These are phyloP conservation scores for Amanita fuliginea DNA, from an alignment of 768 basidiomycete species.

Conservation along the genomic window DNA sequence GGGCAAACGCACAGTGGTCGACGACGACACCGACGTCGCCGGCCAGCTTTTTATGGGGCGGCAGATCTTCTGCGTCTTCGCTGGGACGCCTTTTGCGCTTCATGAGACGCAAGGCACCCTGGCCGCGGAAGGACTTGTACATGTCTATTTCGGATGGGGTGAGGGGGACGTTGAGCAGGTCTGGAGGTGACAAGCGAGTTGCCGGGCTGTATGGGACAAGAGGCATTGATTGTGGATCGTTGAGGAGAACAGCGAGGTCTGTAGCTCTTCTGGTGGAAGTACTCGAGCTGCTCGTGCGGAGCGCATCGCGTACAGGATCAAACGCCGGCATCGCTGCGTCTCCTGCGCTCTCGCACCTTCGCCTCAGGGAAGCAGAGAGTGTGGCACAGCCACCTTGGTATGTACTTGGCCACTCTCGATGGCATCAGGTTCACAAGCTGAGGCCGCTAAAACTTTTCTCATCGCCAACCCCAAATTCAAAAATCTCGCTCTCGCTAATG, in stretches of 20 bases:
- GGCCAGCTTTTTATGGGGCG: slow-evolving; percentile 38
- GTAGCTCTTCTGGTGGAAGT: slow-evolving; percentile 45
- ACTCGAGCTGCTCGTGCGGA: slow-evolving; percentile 21
- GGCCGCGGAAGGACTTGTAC: slow-evolving; percentile 46
- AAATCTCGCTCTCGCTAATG: too few relatives aligned
- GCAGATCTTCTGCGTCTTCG: slow-evolving; percentile 18
- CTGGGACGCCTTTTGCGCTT: slow-evolving; percentile 41
- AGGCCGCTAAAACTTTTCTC: too few relatives aligned
- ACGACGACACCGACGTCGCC: slow-evolving; percentile 70
- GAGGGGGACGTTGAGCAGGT: slow-evolving; percentile 54
- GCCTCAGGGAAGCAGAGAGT: too few relatives aligned
- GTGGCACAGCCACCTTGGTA: too few relatives aligned
- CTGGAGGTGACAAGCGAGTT: slow-evolving; percentile 47
- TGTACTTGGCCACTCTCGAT: too few relatives aligned
- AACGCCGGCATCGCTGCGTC: slow-evolving; percentile 50
- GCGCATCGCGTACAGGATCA: slow-evolving; percentile 83
- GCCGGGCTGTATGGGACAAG: slow-evolving; percentile 55
- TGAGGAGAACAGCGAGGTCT: slow-evolving; percentile 68
- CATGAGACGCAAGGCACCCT: slow-evolving; percentile 39
- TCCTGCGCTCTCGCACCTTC: slow-evolving; percentile 12
- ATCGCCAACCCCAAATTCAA: too few relatives aligned
- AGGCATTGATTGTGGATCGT: slow-evolving; percentile 24
- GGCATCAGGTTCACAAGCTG: too few relatives aligned
- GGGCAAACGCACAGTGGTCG: slow-evolving; percentile 56
- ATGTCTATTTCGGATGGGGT: slow-evolving; percentile 48